Evolutionary conservation across 345 rosid species (phyloP).

Genomic region (Leavenworthia alabamica): DNA sequence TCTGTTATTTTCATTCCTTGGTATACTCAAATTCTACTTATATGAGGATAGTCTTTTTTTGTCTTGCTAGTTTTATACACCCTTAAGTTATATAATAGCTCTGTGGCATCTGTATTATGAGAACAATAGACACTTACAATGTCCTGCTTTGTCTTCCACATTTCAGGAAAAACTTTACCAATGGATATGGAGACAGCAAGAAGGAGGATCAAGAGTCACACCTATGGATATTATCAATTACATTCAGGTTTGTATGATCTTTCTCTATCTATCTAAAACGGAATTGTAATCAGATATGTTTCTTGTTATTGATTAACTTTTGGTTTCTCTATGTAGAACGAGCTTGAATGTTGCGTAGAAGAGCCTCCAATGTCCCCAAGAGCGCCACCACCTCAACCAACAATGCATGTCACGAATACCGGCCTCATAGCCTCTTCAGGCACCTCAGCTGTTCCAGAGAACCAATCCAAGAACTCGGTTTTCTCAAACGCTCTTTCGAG

Average conservation of each 20-base stretch:
- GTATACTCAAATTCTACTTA: not conserved
- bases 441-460: constrained; percentile 47
- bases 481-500: constrained; percentile 87
- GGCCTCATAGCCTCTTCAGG: constrained; percentile 50
- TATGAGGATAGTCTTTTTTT: not conserved
- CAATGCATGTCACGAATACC: constrained; percentile 38
- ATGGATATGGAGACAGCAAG: constrained; percentile 82
- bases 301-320: constrained; percentile 13
- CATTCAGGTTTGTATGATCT: constrained; percentile 53
- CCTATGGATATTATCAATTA: constrained; percentile 56
- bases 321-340: constrained; percentile 35
- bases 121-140: not conserved
- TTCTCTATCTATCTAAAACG: not conserved
- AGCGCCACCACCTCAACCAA: constrained; percentile 40
- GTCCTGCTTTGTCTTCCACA: not conserved
- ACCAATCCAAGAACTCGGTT: constrained; percentile 64
- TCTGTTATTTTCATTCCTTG: not conserved
- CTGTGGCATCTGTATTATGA: not conserved
- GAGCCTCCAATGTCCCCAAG: constrained; percentile 63
- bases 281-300: not conserved
- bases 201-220: constrained; percentile 71
- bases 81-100: not conserved
- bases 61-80: not conserved
- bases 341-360: constrained; percentile 45
- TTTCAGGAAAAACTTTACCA: constrained; percentile 80